phyloP scores from a whole-genome alignment of 352 stramenopile species.

The Phytophthora fragariaefolia region DNA sequence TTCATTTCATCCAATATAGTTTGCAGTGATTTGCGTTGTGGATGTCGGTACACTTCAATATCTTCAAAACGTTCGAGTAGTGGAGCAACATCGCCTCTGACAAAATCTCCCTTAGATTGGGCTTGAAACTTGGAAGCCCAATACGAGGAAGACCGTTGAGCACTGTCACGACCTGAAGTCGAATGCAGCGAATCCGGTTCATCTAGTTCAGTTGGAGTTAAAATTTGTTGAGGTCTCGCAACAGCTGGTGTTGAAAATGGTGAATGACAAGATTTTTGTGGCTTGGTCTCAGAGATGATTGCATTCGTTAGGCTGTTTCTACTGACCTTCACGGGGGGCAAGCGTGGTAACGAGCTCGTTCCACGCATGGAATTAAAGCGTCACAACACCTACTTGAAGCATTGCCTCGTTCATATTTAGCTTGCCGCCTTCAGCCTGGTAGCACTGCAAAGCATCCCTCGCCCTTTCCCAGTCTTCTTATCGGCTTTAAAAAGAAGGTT shows the following conservation, averaged over 20 bases:
- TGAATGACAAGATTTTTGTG: neutral
- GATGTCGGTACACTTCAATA: conserved; percentile 38
- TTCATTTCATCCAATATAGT: conserved; percentile 43
- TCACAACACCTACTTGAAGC: neutral
- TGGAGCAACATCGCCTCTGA: conserved; percentile 35
- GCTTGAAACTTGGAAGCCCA: conserved; percentile 37
- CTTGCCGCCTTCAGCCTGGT: neutral
- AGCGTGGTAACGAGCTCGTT: conserved; percentile 18
- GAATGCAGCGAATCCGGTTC: neutral
- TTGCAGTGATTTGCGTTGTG: conserved; percentile 42
- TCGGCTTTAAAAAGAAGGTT: neutral
- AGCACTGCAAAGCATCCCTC: too few species aligned
- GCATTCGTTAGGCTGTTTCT: neutral
- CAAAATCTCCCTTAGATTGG: conserved; percentile 42
- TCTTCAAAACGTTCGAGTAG: conserved; percentile 48
- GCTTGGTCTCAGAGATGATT: neutral
- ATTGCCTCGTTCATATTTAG: conserved; percentile 1
- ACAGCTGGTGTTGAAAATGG: conserved; percentile 22
- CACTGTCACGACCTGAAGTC: neutral
- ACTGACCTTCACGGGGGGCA: conserved; percentile 17
- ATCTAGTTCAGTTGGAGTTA: neutral
- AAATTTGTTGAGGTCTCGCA: neutral
- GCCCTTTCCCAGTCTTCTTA: neutral
- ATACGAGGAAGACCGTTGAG: conserved; percentile 19
- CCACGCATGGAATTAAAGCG: conserved; percentile 8